Evolutionary conservation across 2,329 filamentous ascomycete species (phyloP), one percentile per base, ranked within the genome.

Genomic region (Cercospora sojina): DNA sequence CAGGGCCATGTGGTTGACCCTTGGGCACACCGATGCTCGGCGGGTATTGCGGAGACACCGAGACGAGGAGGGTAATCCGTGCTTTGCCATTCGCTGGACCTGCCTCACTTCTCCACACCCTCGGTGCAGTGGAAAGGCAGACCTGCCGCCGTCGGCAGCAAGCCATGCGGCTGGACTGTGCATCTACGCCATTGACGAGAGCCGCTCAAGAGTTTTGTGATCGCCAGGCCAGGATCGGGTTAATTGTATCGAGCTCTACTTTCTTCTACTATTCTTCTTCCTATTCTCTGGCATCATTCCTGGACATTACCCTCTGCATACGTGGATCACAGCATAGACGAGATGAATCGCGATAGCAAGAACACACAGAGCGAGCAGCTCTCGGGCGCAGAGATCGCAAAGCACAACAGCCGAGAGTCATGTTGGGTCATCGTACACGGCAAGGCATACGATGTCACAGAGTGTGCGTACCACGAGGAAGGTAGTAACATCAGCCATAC

Each of bases 361-460:
- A 68, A 79, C 69, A 80, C 76, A 57, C 78, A 80, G 71, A 71
- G 70, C 62, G 71, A 73, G 38, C 81, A 83, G 78, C 81, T 84
- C 47, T 60, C 65, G 27, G 69, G 69, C 29, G 80, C 83, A 49
- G 84, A 88, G 67, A 81, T 91, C 66, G 87, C 87, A 64, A 83
- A 92, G 82, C 94, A 98, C 83, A 90, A 90, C 81, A 90, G 83
- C 74, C 86, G 86, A 74, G 88, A 96, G 73, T 94, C 91, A 59
- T 96, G 93, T 81, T 97, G 93, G 93, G 91, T 96, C 55, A 91
- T 96, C 75, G 87, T 96, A 67, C 91, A 96, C 80, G 91, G 91
- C 67, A 91, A 91, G 80, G 75, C 74, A 35, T 76, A 96, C 81
- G 92, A 96, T 83, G 91, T 77, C 13, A 76, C 74, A 53, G 74